Evolutionary conservation across 2,329 filamentous ascomycete species (phyloP).

Genomic region (Epichloe amarillans): DNA sequence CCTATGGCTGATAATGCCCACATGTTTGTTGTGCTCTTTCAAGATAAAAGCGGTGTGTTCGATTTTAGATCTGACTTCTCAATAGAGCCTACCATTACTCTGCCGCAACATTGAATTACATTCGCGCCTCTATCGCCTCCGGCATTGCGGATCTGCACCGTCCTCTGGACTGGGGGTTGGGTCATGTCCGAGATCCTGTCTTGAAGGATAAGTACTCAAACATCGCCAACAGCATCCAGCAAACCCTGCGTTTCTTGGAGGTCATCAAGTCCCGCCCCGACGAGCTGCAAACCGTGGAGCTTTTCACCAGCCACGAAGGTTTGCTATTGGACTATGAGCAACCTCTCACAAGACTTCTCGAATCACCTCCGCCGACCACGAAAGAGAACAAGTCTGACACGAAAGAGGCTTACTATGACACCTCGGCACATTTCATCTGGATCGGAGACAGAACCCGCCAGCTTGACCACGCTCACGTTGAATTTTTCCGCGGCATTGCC

Average conservation of each 20-base stretch:
- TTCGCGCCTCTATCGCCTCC: slow-evolving; percentile 68
- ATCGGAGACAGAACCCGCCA: slow-evolving; percentile 94
- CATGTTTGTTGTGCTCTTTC: neutral
- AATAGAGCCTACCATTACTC: slow-evolving; percentile 84
- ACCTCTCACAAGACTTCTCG: slow-evolving; percentile 63
- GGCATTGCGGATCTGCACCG: slow-evolving; percentile 90
- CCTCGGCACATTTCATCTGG: slow-evolving; percentile 94
- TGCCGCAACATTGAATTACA: slow-evolving; percentile 85
- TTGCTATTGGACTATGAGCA: slow-evolving; percentile 92
- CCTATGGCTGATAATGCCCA: no score
- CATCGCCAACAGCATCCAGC: slow-evolving; percentile 76
- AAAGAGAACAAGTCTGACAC: slow-evolving; percentile 8
- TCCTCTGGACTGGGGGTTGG: slow-evolving; percentile 87
- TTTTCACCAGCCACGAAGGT: slow-evolving; percentile 93
- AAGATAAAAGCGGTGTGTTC: no score
- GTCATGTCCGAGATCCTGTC: slow-evolving; percentile 72
- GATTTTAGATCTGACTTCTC: neutral
- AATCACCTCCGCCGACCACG: slow-evolving; percentile 34
- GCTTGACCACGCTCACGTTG: slow-evolving; percentile 83
- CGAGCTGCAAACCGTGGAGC: slow-evolving; percentile 79
- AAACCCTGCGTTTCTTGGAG: slow-evolving; percentile 86
- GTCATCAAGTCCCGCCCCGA: slow-evolving; percentile 80
- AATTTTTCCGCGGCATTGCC: slow-evolving; percentile 91
- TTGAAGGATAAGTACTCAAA: slow-evolving; percentile 76
- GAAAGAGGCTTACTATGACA: slow-evolving; percentile 72